Percentiles rank a stretch among this genome's conserved stretches.
Evolutionary conservation across 2,329 filamentous ascomycete genomes (phyloP).

Genomic region (Aureobasidium sp.): DNA sequence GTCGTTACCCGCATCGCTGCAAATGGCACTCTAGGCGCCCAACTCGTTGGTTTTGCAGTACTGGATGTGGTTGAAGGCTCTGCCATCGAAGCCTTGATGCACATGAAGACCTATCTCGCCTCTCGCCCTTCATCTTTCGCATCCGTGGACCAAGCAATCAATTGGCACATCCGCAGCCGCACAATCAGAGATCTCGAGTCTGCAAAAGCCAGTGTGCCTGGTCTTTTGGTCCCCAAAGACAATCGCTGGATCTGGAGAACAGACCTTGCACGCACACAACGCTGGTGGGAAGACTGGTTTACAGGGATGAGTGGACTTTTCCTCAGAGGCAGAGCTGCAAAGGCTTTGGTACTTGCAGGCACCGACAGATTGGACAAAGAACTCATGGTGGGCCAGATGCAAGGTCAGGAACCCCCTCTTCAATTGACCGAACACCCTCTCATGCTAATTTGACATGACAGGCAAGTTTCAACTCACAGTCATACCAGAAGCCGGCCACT

Average conservation of each 20-base stretch:
- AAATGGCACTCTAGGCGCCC: constrained; percentile 51
- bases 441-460: constrained; percentile 27
- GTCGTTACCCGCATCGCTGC: constrained; percentile 78
- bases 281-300: constrained; percentile 95
- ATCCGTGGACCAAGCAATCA: constrained; percentile 70
- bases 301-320: constrained; percentile 82
- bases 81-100: constrained; percentile 86
- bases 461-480: constrained; percentile 93
- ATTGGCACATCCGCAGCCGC: constrained; percentile 86
- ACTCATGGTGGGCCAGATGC: constrained; percentile 93
- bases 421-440: not conserved
- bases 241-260: constrained; percentile 61
- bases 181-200: constrained; percentile 76
- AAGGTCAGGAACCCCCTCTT: constrained; percentile 48
- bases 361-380: constrained; percentile 88
- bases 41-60: constrained; percentile 76
- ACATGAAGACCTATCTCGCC: constrained; percentile 86
- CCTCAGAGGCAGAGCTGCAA: constrained; percentile 69
- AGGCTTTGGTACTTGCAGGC: constrained; percentile 75
- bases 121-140: constrained; percentile 71
- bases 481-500: constrained; percentile 90
- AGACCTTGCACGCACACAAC: constrained; percentile 70
- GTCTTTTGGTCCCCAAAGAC: constrained; percentile 48
- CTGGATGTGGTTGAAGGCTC: constrained; percentile 93
- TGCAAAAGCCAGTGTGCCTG: constrained; percentile 81